A percentile compares a stretch with the other conserved stretches of the same genome.
Evolutionary conservation across 352 stramenopile genomes (phyloP).

Genomic region (Detonula confervacea): DNA sequence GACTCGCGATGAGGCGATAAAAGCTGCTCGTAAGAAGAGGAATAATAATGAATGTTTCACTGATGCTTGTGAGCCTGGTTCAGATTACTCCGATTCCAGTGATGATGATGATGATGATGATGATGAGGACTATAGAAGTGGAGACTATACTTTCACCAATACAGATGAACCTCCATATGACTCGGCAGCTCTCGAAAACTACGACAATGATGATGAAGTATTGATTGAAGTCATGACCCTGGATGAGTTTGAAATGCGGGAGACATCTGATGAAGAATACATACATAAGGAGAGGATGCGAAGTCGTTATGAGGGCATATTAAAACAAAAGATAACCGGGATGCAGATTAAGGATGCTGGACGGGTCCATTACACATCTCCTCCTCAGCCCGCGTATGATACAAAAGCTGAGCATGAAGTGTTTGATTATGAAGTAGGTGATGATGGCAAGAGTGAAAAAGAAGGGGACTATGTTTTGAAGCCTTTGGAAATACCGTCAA

Average conservation of each 20-base stretch:
- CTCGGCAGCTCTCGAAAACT: conserved; percentile 13
- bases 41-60: background rate
- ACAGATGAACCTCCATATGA: conserved; percentile 9
- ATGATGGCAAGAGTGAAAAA: conserved; percentile 4
- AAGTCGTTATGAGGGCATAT: background rate
- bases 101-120: conserved; percentile 16
- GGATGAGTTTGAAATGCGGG: background rate
- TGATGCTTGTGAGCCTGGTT: background rate
- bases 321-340: background rate
- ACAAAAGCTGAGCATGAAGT: background rate
- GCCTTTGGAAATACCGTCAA: background rate
- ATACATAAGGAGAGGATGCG: background rate
- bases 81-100: background rate
- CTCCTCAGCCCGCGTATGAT: background rate
- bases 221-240: background rate
- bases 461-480: background rate
- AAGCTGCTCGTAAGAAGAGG: background rate
- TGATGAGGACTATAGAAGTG: background rate
- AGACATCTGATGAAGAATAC: background rate
- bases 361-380: background rate
- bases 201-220: conserved; percentile 23
- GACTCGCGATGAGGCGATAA: background rate
- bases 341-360: background rate
- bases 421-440: conserved; percentile 9
- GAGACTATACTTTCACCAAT: background rate